These are phyloP conservation scores for Pythium diclinum DNA, from an alignment of 352 stramenopile genomes.

Conservation along the genomic window DNA sequence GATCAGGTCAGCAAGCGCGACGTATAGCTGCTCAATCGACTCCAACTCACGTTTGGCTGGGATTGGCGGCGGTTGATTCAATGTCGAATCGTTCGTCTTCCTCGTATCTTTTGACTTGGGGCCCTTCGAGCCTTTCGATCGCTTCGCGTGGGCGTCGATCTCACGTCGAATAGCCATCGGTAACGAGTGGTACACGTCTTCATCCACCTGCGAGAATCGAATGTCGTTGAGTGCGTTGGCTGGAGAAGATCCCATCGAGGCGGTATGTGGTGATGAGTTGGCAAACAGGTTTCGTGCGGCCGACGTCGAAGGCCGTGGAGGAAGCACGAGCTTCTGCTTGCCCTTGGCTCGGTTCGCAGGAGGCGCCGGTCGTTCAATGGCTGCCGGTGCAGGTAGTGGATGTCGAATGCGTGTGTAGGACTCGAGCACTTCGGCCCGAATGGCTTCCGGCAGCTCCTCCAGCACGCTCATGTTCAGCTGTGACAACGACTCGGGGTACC, in stretches of 20 bases:
- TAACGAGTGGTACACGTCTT: constrained; percentile 69
- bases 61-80: background rate
- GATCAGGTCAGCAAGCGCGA: constrained; percentile 24
- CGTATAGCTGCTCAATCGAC: constrained; percentile 55
- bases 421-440: constrained; percentile 60
- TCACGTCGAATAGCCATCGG: constrained; percentile 66
- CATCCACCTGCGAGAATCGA: constrained; percentile 75
- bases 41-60: constrained; percentile 23
- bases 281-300: constrained; percentile 1
- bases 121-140: constrained; percentile 19
- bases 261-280: background rate
- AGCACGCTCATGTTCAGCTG: constrained; percentile 69
- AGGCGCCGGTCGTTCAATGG: constrained; percentile 11
- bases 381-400: background rate
- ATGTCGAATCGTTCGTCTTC: background rate
- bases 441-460: constrained; percentile 45
- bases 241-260: background rate
- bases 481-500: constrained; percentile 33
- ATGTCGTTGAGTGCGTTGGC: constrained; percentile 60
- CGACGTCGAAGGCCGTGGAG: background rate
- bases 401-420: constrained; percentile 22
- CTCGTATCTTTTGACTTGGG: background rate
- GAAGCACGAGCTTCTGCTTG: constrained; percentile 20
- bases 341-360: constrained; percentile 16
- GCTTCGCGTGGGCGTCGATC: constrained; percentile 65